These are phyloP conservation scores for Apiospora rasikravindrae DNA, from an alignment of 2,329 filamentous ascomycete genomes.

Conservation along the genomic window DNA sequence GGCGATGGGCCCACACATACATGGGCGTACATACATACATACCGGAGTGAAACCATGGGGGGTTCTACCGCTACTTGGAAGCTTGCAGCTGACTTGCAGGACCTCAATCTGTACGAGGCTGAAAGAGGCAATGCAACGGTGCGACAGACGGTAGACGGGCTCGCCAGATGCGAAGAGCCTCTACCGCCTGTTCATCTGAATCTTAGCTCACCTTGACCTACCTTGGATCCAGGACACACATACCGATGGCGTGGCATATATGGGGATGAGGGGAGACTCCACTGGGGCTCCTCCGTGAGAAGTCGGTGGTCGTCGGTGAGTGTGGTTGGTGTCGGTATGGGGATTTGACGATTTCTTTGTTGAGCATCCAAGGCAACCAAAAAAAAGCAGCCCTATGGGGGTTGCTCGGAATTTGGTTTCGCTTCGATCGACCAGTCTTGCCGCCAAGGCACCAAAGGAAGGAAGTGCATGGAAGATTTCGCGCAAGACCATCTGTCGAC, in stretches of 20 bases:
- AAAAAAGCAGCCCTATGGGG: constrained; percentile 7
- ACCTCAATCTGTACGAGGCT: not conserved
- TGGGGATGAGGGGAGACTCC: constrained; percentile 15
- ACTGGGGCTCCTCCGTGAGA: constrained; percentile 9
- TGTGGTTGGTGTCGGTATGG: not conserved
- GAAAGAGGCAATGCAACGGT: constrained; percentile 10
- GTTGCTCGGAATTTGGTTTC: not conserved
- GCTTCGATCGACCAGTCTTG: constrained; percentile 7
- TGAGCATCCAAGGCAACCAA: not conserved
- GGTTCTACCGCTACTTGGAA: not conserved
- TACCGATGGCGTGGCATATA: constrained; percentile 17
- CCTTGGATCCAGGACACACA: not conserved
- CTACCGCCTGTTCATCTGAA: constrained; percentile 17
- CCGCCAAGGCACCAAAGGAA: constrained; percentile 5
- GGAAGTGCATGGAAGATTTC: constrained; percentile 15
- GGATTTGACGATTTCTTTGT: not conserved
- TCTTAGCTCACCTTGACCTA: not conserved
- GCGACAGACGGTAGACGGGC: not conserved
- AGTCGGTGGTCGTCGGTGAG: constrained; percentile 12
- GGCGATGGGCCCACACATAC: not conserved
- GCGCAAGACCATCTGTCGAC: constrained; percentile 8
- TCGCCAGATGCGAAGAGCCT: not conserved
- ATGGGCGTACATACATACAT: not conserved
- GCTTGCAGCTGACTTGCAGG: constrained; percentile 15
- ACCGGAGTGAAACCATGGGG: not conserved